Conservation (phyloP, 2,329 filamentous ascomycete genomes). For the Ustilaginoidea virens region DNA sequence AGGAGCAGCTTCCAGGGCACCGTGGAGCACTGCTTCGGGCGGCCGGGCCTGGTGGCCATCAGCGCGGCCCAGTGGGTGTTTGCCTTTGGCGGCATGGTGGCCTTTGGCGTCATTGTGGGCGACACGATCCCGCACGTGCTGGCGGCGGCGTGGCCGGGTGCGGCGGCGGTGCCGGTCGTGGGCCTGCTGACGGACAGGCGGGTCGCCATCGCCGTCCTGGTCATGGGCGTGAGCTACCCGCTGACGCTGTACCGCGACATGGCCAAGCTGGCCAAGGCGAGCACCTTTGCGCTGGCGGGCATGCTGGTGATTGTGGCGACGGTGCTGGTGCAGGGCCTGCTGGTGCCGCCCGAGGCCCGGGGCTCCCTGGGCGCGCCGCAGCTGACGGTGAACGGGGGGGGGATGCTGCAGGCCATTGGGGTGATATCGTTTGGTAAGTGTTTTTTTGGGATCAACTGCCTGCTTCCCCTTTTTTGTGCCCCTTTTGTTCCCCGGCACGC, state of each 20-base stretch:
- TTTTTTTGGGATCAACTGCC: too few species aligned
- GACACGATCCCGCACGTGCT: conserved; percentile 92
- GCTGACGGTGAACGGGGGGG: conserved; percentile 62
- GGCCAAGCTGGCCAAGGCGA: conserved; percentile 94
- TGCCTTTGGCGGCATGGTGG: conserved; percentile 97
- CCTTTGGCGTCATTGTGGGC: conserved; percentile 93
- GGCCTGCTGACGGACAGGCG: conserved; percentile 69
- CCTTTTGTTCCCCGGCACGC: background rate
- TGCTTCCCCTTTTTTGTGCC: too few species aligned
- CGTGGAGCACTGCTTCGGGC: conserved; percentile 89
- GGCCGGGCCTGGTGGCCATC: conserved; percentile 76
- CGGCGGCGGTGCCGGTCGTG: conserved; percentile 59
- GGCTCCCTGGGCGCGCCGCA: conserved; percentile 57
- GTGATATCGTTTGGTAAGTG: conserved; percentile 87
- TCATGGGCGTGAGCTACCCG: conserved; percentile 75
- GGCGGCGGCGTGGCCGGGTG: conserved; percentile 61
- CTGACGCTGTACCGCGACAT: conserved; percentile 92
- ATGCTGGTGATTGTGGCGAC: conserved; percentile 85
- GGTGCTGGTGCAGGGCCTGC: conserved; percentile 68
- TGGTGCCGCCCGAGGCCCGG: conserved; percentile 54
- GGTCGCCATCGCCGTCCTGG: conserved; percentile 77
- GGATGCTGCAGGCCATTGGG: conserved; percentile 89
- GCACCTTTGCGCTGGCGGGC: conserved; percentile 78
- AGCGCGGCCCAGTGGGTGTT: conserved; percentile 89
- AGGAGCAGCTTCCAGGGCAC: conserved; percentile 91